Percentiles rank a stretch among this genome's conserved stretches.
Conservation (phyloP, 2,329 filamentous ascomycete genomes). For the Pestalotiopsis sp. region DNA sequence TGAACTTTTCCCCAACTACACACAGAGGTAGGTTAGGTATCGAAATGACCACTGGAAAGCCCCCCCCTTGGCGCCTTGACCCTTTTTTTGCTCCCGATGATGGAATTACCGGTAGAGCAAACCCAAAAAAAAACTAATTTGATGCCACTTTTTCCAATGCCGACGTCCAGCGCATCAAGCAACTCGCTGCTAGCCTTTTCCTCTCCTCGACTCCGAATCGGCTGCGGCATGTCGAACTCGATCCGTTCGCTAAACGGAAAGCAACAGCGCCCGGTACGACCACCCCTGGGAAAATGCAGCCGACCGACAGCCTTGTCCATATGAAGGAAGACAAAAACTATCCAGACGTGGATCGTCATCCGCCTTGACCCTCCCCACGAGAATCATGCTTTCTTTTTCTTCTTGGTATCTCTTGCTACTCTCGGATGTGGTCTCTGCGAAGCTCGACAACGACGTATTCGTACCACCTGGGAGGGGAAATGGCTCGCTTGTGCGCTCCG, state of each 20-base stretch:
- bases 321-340: slow-evolving; percentile 21
- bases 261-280: slow-evolving; percentile 2
- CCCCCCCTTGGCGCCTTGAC: not conserved
- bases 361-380: not conserved
- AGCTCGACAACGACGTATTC: slow-evolving; percentile 23
- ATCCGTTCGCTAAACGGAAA: not conserved
- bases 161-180: not conserved
- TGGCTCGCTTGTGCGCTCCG: not conserved
- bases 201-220: not conserved
- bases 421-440: slow-evolving; percentile 21
- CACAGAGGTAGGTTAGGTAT: too few relatives aligned
- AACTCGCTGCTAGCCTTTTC: not conserved
- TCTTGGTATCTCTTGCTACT: slow-evolving; percentile 20
- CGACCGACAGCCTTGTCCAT: slow-evolving; percentile 31
- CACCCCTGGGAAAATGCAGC: slow-evolving; percentile 24
- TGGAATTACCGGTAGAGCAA: not conserved
- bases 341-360: slow-evolving; percentile 20
- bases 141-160: not conserved
- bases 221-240: slow-evolving; percentile 1
- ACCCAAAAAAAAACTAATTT: not conserved
- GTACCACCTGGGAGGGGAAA: slow-evolving; percentile 15
- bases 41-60: not conserved
- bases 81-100: not conserved
- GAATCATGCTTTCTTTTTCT: not conserved
- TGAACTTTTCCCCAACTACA: not conserved